phyloP scores from a whole-genome alignment of 129 eudicot genomes.

The Gnaphalium uliginosum region DNA sequence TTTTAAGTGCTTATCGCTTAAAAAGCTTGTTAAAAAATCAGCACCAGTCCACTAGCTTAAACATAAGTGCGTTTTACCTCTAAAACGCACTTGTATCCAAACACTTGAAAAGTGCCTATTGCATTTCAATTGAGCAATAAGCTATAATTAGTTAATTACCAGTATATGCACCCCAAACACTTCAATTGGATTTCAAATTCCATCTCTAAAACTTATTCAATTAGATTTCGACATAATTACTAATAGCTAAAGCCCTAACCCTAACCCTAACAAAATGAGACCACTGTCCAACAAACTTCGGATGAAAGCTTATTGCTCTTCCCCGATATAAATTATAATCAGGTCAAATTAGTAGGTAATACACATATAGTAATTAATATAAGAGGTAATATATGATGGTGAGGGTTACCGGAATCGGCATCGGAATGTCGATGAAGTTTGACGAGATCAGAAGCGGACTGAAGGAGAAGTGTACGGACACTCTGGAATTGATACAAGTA shows the following conservation, averaged over 20 bases:
- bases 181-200: not conserved
- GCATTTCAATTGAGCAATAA: too few relatives aligned
- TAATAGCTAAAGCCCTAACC: not conserved
- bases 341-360: not conserved
- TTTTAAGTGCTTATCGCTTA: not conserved
- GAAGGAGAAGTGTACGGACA: conserved; percentile 62
- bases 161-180: not conserved
- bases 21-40: not conserved
- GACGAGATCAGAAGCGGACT: conserved; percentile 66
- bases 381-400: not conserved
- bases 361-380: not conserved
- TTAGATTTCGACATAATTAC: not conserved
- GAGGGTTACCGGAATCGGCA: conserved; percentile 67
- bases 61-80: not conserved
- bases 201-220: not conserved
- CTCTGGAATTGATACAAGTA: conserved; percentile 34
- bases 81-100: not conserved
- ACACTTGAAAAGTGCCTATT: too few relatives aligned
- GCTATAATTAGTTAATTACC: not conserved
- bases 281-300: too few relatives aligned
- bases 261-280: not conserved
- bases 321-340: not conserved
- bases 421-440: conserved; percentile 54
- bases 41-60: not conserved
- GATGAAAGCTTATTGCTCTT: not conserved